Conservation (phyloP, 495 filamentous ascomycete species). For the Lepidopterella palustris region DNA sequence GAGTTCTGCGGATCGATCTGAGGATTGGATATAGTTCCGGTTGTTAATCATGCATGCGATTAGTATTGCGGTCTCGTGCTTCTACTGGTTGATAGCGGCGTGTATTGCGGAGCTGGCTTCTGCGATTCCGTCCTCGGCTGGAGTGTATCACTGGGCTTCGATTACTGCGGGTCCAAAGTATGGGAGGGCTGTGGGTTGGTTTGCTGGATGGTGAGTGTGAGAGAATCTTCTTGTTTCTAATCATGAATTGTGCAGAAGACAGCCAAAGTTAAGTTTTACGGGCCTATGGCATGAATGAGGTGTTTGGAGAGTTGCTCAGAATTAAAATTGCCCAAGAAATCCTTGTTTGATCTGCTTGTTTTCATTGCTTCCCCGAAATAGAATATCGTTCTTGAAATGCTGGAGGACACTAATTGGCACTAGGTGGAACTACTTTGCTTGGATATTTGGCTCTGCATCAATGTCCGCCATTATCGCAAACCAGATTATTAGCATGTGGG, state of each 20-base stretch:
- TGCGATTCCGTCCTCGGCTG: constrained; percentile 70
- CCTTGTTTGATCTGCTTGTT: no score
- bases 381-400: no score
- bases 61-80: constrained; percentile 50
- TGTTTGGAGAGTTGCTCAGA: not conserved
- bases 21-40: constrained; percentile 38
- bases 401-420: not conserved
- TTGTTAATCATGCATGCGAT: constrained; percentile 38
- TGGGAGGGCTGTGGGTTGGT: constrained; percentile 66
- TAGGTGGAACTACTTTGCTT: constrained; percentile 65
- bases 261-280: no score
- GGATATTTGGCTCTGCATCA: constrained; percentile 62
- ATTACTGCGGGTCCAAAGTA: constrained; percentile 63
- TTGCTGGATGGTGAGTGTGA: constrained; percentile 51
- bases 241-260: no score
- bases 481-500: constrained; percentile 65
- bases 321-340: no score
- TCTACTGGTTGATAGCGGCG: constrained; percentile 43
- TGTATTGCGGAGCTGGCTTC: constrained; percentile 69
- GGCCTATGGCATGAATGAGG: no score
- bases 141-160: constrained; percentile 82
- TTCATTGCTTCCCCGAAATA: no score
- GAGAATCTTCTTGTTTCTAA: not conserved
- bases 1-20: constrained; percentile 32
- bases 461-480: constrained; percentile 63